Evolutionary conservation across 768 basidiomycete genomes (phyloP), one percentile per base, ranked within the genome.

Genomic region (Panaeolus cyanescens): DNA sequence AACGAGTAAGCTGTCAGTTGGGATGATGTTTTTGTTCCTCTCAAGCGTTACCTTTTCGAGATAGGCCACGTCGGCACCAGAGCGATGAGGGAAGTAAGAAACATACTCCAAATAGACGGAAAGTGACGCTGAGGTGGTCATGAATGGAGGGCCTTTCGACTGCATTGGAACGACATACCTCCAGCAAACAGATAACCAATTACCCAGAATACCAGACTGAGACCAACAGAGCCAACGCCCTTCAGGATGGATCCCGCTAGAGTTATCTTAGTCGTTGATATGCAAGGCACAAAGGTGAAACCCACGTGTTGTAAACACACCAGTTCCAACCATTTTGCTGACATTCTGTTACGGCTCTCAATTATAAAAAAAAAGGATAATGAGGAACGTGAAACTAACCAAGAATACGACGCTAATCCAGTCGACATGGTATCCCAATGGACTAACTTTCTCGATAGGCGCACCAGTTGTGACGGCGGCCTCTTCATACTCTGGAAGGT

Each of bases 61-160:
- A 58, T 80, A 83, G 2, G 78, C 82, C 5, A 83, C 81, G 61
- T 82, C 78, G 8, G 79, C 83, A 5, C 82, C 82, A 7, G 81
- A 80, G 15, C 83, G 74, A 56, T 78, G 72, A 12, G 83, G 83
- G 64, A 82, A 83, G 68, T 80, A 79, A 33, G 78, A 73, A 1
- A 78, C 76, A 32, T 79, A 77, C 65, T 83, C 82, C 13, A 79
- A 72, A 61, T 77, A 83, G n/a, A 78, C 72, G 13, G 75, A 65
- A 19, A 78, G 69, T 15, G 68, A 72, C 13, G 77, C 75, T 74
- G 59, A 53, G 33, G 37, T 13, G 33, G 30, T 61, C 5, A 59
- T 40, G 2, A 61, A 54, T 54, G 10, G 36, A 20, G 5, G 34
- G 32, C 13, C 19, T n/a, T n/a, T n/a, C n/a, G n/a, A n/a, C n/a